phyloP scores from a whole-genome alignment of 768 basidiomycete genomes.

The Suillus discolor region DNA sequence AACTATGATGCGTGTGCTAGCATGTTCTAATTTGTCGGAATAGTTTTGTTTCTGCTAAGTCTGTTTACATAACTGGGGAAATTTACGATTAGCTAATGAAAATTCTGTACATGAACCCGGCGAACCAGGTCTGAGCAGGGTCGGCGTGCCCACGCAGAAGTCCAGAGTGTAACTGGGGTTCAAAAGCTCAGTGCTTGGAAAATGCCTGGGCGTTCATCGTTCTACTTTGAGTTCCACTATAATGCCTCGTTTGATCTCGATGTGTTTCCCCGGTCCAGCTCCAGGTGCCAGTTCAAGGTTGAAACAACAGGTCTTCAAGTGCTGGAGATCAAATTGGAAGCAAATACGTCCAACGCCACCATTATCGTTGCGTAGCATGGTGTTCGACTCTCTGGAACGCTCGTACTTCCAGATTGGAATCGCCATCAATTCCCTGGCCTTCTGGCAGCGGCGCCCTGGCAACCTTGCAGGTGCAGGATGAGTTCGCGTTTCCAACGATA shows the following conservation, averaged over 20 bases:
- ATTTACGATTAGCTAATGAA: neutral
- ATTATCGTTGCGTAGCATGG: neutral
- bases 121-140: neutral
- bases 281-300: neutral
- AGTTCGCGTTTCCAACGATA: neutral
- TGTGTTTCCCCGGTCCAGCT: neutral
- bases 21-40: neutral
- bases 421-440: neutral
- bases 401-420: neutral
- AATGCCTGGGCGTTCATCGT: neutral
- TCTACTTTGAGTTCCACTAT: neutral
- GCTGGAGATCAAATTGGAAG: neutral
- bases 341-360: neutral
- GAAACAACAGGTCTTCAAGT: neutral
- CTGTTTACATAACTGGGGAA: neutral
- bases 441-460: neutral
- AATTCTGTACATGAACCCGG: neutral
- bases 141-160: neutral
- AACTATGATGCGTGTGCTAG: slow-evolving; percentile 4
- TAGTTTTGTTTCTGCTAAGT: no score
- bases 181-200: neutral
- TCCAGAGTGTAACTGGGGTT: neutral
- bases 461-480: neutral
- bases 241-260: neutral
- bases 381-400: neutral